A percentile compares a stretch with the other conserved stretches of the same genome.
These are phyloP conservation scores for Rusavskia elegans DNA, from an alignment of 495 filamentous ascomycete genomes.

Conservation along the genomic window DNA sequence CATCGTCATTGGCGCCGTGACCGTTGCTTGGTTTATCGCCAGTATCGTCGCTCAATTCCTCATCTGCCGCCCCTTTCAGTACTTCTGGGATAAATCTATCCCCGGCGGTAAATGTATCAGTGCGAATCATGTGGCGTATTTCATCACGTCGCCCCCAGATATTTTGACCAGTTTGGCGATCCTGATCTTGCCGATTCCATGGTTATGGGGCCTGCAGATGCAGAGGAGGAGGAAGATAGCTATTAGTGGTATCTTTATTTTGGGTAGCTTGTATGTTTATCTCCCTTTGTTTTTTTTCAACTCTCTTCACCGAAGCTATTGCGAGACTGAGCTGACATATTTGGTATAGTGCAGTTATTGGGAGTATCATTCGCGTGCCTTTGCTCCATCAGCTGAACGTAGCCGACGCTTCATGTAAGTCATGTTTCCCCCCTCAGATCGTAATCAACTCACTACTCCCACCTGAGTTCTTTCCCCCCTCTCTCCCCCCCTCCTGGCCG, in stretches of 20 bases:
- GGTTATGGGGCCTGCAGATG: slow-evolving; percentile 24
- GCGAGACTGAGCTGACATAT: neutral
- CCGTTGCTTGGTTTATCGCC: slow-evolving; percentile 23
- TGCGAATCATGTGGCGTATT: slow-evolving; percentile 13
- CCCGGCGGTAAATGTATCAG: slow-evolving; percentile 33
- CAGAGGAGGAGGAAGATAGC: slow-evolving; percentile 17
- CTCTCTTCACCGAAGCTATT: neutral
- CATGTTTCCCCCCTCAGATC: too few species aligned
- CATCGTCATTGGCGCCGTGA: slow-evolving; percentile 21
- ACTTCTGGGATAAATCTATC: slow-evolving; percentile 35
- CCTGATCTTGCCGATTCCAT: slow-evolving; percentile 26
- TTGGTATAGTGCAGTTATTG: neutral
- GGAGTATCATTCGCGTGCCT: neutral
- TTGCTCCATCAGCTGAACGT: neutral
- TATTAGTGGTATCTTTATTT: slow-evolving; percentile 8
- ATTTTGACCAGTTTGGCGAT: slow-evolving; percentile 23
- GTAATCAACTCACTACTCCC: too few species aligned
- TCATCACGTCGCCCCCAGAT: slow-evolving; percentile 13
- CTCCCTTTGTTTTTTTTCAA: neutral
- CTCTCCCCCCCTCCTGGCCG: too few species aligned
- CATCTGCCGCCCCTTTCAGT: slow-evolving; percentile 36
- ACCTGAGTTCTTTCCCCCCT: too few species aligned
- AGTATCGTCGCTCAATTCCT: slow-evolving; percentile 25
- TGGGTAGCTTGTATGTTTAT: slow-evolving; percentile 11
- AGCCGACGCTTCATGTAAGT: neutral